These are phyloP conservation scores for Nigrospora oryzae DNA, from an alignment of 2,329 filamentous ascomycete species.

Conservation along the genomic window DNA sequence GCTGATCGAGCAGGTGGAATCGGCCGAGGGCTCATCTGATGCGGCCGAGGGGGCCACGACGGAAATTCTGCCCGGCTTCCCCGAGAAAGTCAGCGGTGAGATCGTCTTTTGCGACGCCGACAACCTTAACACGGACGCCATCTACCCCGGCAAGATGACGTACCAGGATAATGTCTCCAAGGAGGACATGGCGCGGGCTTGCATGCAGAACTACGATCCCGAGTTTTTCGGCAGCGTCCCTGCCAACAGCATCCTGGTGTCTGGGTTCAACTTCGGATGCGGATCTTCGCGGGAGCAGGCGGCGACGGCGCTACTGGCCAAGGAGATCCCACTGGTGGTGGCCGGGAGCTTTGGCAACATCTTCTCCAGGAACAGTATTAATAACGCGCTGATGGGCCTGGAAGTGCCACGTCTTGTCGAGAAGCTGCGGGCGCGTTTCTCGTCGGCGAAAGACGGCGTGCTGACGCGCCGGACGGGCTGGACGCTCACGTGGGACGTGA, in stretches of 20 bases:
- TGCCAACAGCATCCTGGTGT: slow-evolving; percentile 71
- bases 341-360: slow-evolving; percentile 79
- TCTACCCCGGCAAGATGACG: slow-evolving; percentile 87
- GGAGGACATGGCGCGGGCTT: slow-evolving; percentile 79
- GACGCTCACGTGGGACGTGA: slow-evolving; percentile 76
- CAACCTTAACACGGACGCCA: slow-evolving; percentile 75
- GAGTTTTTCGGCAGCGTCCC: slow-evolving; percentile 56
- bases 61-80: slow-evolving; percentile 78
- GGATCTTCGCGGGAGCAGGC: slow-evolving; percentile 78
- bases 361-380: slow-evolving; percentile 71
- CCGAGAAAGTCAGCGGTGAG: slow-evolving; percentile 72
- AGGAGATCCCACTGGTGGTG: slow-evolving; percentile 71
- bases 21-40: neutral
- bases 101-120: slow-evolving; percentile 82
- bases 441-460: slow-evolving; percentile 25
- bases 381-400: slow-evolving; percentile 67
- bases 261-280: slow-evolving; percentile 84
- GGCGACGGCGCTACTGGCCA: slow-evolving; percentile 78
- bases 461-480: slow-evolving; percentile 71
- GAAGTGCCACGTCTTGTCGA: slow-evolving; percentile 61
- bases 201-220: slow-evolving; percentile 90
- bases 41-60: slow-evolving; percentile 37
- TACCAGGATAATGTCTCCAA: slow-evolving; percentile 77
- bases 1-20: too few relatives aligned
- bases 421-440: slow-evolving; percentile 55